Conservation (phyloP, 805 yeast genomes). For the Tetrapisispora arboricola region DNA sequence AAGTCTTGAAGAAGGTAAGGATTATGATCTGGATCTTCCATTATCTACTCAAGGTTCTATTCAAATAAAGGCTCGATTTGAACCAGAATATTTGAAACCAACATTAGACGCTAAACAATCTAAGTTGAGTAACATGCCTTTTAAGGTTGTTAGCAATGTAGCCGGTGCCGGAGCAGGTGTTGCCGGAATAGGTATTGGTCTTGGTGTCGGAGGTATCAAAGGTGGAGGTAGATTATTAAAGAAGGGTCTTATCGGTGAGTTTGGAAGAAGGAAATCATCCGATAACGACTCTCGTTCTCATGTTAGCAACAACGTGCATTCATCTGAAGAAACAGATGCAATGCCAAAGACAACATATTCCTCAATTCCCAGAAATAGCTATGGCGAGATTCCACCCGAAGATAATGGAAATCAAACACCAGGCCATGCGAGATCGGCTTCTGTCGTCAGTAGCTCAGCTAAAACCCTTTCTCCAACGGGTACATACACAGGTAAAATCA, state of each 20-base stretch:
- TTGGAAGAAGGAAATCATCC: background rate
- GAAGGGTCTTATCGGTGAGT: conserved; percentile 14
- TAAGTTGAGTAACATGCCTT: conserved; percentile 35
- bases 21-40: conserved; percentile 38
- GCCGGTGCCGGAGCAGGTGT: conserved; percentile 33
- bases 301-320: background rate
- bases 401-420: background rate
- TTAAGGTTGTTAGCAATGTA: conserved; percentile 34
- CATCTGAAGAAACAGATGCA: conserved; percentile 10
- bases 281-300: background rate
- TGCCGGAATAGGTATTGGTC: conserved; percentile 30
- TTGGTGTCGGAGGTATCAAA: conserved; percentile 36
- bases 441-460: conserved; percentile 17
- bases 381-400: background rate
- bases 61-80: conserved; percentile 43
- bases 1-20: conserved; percentile 35
- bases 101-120: conserved; percentile 21
- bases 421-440: conserved; percentile 1
- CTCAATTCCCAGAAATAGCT: conserved; percentile 15
- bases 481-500: conserved; percentile 41
- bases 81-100: conserved; percentile 63
- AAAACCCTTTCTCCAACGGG: conserved; percentile 26
- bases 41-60: conserved; percentile 59
- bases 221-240: conserved; percentile 38
- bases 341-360: conserved; percentile 25